phyloP scores from a whole-genome alignment of 2,329 filamentous ascomycete genomes.

The Diaporthe citriasiana region DNA sequence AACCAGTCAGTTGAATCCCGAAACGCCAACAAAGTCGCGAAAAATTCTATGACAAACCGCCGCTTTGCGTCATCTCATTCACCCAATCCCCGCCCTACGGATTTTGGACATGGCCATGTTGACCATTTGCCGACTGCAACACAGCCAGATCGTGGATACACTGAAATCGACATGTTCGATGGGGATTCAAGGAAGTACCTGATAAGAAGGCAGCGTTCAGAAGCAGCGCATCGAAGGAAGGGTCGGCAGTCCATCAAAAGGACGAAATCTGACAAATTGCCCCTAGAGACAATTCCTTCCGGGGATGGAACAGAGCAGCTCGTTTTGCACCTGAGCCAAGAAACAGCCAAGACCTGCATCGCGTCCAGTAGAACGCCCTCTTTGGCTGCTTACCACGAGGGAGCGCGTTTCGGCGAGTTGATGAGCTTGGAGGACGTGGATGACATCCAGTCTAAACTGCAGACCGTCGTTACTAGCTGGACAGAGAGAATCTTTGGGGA shows the following conservation, averaged over 20 bases:
- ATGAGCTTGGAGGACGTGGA: conserved; percentile 33
- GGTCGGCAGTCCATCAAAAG: conserved; percentile 43
- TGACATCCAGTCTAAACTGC: conserved; percentile 33
- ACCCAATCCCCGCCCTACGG: background rate
- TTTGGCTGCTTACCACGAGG: background rate
- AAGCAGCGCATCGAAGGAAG: conserved; percentile 34
- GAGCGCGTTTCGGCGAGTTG: background rate
- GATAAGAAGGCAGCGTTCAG: conserved; percentile 45
- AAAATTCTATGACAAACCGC: background rate
- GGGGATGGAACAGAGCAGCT: conserved; percentile 41
- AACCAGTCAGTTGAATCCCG: background rate
- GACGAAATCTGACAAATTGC: conserved; percentile 46
- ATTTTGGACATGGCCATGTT: background rate
- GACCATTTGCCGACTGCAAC: background rate
- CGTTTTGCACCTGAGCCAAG: conserved; percentile 38
- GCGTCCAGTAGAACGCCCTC: background rate
- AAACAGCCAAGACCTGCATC: conserved; percentile 21
- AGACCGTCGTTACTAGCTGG: conserved; percentile 30
- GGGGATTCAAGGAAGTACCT: conserved; percentile 42
- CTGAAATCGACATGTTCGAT: conserved; percentile 3
- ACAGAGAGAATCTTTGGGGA: conserved; percentile 17
- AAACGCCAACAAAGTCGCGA: background rate
- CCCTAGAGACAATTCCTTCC: conserved; percentile 46
- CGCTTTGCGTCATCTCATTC: background rate
- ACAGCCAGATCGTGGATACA: background rate